Evolutionary conservation across 2,329 filamentous ascomycete species (phyloP).

Genomic region (Fusarium paranaense): DNA sequence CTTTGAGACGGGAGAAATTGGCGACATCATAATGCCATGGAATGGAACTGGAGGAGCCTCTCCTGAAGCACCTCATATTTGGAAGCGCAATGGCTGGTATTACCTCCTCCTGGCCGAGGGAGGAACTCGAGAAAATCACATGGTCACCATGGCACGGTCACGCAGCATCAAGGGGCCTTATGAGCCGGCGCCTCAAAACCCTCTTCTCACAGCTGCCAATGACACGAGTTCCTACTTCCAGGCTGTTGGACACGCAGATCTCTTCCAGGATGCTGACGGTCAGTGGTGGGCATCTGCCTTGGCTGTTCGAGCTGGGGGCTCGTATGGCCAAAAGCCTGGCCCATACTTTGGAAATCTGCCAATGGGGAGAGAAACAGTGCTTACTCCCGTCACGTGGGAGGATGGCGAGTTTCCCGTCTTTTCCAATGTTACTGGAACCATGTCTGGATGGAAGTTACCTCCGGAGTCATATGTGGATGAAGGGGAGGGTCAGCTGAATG

Average conservation of each 20-base stretch:
- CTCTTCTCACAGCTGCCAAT: conserved; percentile 56
- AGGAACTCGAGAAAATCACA: conserved; percentile 57
- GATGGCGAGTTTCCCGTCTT: conserved; percentile 60
- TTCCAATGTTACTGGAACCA: conserved; percentile 28
- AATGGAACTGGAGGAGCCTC: conserved; percentile 55
- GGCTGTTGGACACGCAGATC: conserved; percentile 57
- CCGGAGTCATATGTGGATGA: background rate
- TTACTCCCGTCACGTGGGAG: conserved; percentile 62
- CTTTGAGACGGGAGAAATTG: conserved; percentile 49
- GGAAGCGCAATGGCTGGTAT: conserved; percentile 57
- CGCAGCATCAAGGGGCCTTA: conserved; percentile 56
- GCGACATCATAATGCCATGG: conserved; percentile 51
- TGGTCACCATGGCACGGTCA: conserved; percentile 58
- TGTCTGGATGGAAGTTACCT: conserved; percentile 48
- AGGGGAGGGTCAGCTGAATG: conserved; percentile 13
- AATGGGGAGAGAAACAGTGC: conserved; percentile 66
- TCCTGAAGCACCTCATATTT: conserved; percentile 60
- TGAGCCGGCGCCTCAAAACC: conserved; percentile 55
- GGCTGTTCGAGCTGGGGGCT: conserved; percentile 35
- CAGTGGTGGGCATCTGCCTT: conserved; percentile 30
- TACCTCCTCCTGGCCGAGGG: conserved; percentile 63
- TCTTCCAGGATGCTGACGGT: conserved; percentile 54
- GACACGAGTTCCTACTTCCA: conserved; percentile 54
- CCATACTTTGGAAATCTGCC: conserved; percentile 52
- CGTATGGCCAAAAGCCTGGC: conserved; percentile 23